Evolutionary conservation across 495 filamentous ascomycete species (phyloP), one percentile per base, ranked within the genome.

Genomic region (Talaromyces nanjingensis): DNA sequence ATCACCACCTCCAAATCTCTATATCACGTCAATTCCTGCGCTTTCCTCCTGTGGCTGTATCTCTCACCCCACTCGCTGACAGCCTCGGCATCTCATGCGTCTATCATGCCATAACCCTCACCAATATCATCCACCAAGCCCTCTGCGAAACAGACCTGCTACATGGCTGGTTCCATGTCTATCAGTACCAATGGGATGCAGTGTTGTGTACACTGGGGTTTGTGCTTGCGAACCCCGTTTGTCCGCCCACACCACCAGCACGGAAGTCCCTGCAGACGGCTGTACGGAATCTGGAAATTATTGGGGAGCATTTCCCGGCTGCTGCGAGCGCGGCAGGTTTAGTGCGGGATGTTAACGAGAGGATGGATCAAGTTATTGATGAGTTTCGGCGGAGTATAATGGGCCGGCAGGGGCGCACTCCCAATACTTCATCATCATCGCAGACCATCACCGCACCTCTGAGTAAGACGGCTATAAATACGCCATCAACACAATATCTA

Each of bases 131-230:
- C 20, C 71, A 79, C 61, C 82, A 86, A 65, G 68, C 80, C 8
- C 68, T 84, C 14, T 68, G 68, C 0, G 73, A 76, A 39, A 83
- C 79, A 4, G 71, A 75, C 39, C 62, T 83, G 31, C 65, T 85
- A 1, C 66, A 63, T 11, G 78, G 80, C n/a, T 82, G 78, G 76
- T 65, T 74, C 59, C 72, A 78, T 54, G 71, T 67, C 0, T 82
- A 79, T 47, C 79, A 80, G 39, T 81, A 72, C 63, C 76, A 80
- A 64, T 84, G 81, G 80, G 80, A 83, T 62, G 79, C 79, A 0
- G 67, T 76, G 18, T 69, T 83, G 33, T 73, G 77, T 14, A 68
- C 82, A 0, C 64, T 84, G 18, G 79, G 76, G 6, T 85, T 80
- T 59, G 63, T 76, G 8, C 63, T 84, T 0, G 76, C 77, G 0